Conservation (phyloP, 176 grass and related monocot species). For the Oryza glaberrima region DNA sequence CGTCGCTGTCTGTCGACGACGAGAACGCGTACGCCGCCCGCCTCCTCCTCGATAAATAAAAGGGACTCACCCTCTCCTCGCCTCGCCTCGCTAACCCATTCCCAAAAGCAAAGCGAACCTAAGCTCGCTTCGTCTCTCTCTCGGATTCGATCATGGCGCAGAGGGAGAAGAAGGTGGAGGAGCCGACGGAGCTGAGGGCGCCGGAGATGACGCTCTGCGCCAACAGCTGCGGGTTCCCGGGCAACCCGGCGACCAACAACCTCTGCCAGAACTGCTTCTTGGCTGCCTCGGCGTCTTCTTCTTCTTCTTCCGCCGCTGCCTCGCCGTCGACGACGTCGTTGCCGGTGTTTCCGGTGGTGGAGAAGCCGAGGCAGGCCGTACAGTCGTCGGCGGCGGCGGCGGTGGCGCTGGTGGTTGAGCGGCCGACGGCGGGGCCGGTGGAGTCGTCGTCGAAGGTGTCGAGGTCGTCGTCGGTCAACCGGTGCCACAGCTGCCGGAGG, state of each 20-base stretch:
- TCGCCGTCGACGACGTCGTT: neutral
- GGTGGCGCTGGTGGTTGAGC: constrained; percentile 14
- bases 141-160: constrained; percentile 60
- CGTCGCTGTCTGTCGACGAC: constrained; percentile 38
- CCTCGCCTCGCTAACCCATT: constrained; percentile 16
- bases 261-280: constrained; percentile 78
- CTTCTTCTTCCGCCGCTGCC: neutral
- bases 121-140: too few species aligned
- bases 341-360: constrained; percentile 14
- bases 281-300: constrained; percentile 9
- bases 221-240: constrained; percentile 92
- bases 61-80: constrained; percentile 5
- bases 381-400: neutral
- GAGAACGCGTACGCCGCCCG: constrained; percentile 54
- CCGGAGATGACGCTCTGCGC: constrained; percentile 82
- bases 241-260: constrained; percentile 75
- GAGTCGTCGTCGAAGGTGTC: constrained; percentile 15
- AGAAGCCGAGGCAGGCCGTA: constrained; percentile 26
- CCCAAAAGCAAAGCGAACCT: too few species aligned
- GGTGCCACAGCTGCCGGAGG: constrained; percentile 79
- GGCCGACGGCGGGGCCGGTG: neutral
- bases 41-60: constrained; percentile 47
- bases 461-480: constrained; percentile 58
- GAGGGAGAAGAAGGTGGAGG: constrained; percentile 88
- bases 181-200: constrained; percentile 77